These are phyloP conservation scores for Buxus sempervirens DNA, from an alignment of 164 flowering plant genomes.

Conservation along the genomic window DNA sequence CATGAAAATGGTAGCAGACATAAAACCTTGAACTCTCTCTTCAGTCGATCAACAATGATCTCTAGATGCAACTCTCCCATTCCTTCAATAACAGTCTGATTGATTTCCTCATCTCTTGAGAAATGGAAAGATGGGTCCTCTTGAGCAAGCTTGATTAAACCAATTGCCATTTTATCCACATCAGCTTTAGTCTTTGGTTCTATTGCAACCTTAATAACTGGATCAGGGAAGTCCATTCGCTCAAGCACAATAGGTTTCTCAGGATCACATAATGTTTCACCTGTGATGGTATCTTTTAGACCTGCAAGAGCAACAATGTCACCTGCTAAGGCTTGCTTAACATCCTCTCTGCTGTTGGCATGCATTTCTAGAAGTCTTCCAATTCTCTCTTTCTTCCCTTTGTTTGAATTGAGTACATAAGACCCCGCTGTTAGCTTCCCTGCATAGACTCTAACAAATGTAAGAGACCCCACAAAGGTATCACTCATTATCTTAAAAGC, in stretches of 20 bases:
- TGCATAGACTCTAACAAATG: conserved; percentile 87
- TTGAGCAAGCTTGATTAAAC: conserved; percentile 87
- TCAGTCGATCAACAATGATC: conserved; percentile 91
- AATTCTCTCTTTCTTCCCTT: conserved; percentile 91
- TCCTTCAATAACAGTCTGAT: conserved; percentile 96
- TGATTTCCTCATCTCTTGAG: conserved; percentile 90
- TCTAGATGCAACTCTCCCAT: conserved; percentile 99
- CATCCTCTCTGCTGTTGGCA: conserved; percentile 94
- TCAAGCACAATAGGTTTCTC: conserved; percentile 82
- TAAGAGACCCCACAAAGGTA: conserved; percentile 86
- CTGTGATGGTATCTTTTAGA: conserved; percentile 88
- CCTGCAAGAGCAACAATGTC: conserved; percentile 97
- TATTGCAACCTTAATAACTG: conserved; percentile 95
- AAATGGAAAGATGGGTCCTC: conserved; percentile 99
- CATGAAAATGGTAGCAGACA: conserved; percentile 2
- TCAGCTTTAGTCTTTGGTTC: conserved; percentile 99
- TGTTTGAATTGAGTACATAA: conserved; percentile 84
- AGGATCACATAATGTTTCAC: conserved; percentile 86
- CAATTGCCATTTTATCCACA: conserved; percentile 83
- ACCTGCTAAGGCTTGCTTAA: conserved; percentile 73
- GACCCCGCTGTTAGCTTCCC: conserved; percentile 81
- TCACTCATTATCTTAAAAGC: conserved; percentile 98
- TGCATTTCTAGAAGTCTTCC: conserved; percentile 97
- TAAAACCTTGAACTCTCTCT: conserved; percentile 86
- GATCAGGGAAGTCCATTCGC: conserved; percentile 98